Evolutionary conservation across 2,329 filamentous ascomycete genomes (phyloP).

Genomic region (Chalaropsis ovoidea): DNA sequence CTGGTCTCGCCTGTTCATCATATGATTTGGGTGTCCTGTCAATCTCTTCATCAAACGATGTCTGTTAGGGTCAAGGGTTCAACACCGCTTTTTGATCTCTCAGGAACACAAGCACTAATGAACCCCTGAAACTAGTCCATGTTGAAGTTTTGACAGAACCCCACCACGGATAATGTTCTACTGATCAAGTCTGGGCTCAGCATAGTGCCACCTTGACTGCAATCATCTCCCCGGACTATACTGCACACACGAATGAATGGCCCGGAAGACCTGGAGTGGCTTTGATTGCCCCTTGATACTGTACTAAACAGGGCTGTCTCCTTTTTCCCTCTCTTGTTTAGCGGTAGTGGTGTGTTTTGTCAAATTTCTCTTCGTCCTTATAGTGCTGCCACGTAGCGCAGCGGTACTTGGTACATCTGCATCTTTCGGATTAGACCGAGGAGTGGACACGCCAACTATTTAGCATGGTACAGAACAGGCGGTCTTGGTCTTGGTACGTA

Average conservation of each 20-base stretch:
- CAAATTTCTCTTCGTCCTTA: neutral
- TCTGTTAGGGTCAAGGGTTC: neutral
- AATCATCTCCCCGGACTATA: too few species aligned
- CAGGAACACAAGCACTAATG: constrained; percentile 1
- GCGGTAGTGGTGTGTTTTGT: neutral
- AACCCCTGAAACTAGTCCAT: constrained; percentile 19
- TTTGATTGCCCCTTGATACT: neutral
- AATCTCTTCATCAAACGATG: neutral
- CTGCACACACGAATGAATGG: neutral
- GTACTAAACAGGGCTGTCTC: neutral
- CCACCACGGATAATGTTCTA: constrained; percentile 1
- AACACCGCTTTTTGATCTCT: neutral
- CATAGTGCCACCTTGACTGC: too few species aligned
- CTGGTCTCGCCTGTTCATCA: neutral
- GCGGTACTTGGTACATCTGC: neutral
- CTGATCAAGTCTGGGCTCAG: too few species aligned
- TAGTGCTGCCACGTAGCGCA: neutral
- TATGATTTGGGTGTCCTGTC: neutral
- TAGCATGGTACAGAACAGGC: neutral
- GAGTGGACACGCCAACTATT: neutral
- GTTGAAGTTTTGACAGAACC: constrained; percentile 6
- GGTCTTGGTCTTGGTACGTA: too few species aligned
- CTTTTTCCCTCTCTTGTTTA: neutral
- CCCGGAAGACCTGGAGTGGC: neutral
- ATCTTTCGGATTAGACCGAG: neutral